phyloP scores from a whole-genome alignment of 2,329 filamentous ascomycete species.

The Pyrenophora tritici-repentis region DNA sequence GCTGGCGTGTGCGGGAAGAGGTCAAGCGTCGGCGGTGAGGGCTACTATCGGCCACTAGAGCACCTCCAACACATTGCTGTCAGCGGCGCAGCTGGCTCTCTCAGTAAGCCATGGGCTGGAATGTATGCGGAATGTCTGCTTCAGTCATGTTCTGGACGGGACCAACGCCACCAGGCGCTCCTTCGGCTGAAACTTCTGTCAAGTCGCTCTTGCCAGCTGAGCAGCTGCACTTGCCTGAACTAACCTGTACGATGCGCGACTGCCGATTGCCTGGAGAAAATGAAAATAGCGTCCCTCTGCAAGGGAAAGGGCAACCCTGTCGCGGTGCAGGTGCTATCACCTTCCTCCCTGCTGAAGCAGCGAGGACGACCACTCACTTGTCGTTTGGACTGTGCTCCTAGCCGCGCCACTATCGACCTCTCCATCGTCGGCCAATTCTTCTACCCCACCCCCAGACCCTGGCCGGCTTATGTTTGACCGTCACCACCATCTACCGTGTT shows the following conservation, averaged over 20 bases:
- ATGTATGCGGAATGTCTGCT: too few species aligned
- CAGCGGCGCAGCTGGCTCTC: not conserved
- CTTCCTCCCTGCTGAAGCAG: not conserved
- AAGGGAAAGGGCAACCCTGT: constrained; percentile 8
- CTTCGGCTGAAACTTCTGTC: constrained; percentile 4
- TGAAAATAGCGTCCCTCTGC: not conserved
- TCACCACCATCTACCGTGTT: not conserved
- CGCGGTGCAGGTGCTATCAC: not conserved
- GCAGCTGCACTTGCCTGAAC: not conserved
- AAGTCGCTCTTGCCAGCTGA: constrained; percentile 1
- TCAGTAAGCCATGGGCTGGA: not conserved
- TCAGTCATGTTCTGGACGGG: too few species aligned
- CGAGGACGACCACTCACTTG: not conserved
- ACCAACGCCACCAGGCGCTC: constrained; percentile 11
- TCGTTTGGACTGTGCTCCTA: constrained; percentile 1
- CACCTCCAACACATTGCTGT: not conserved
- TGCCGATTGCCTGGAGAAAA: too few species aligned
- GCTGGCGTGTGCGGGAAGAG: not conserved
- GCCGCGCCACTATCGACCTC: not conserved
- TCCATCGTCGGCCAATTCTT: constrained; percentile 1
- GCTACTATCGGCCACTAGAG: constrained; percentile 4
- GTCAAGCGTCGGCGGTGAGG: constrained; percentile 3
- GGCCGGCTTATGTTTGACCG: constrained; percentile 1
- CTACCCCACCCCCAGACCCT: constrained; percentile 9
- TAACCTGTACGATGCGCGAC: too few species aligned